These are phyloP conservation scores for Hanseniaspora taiwanica DNA, from an alignment of 805 yeast genomes.

Conservation along the genomic window DNA sequence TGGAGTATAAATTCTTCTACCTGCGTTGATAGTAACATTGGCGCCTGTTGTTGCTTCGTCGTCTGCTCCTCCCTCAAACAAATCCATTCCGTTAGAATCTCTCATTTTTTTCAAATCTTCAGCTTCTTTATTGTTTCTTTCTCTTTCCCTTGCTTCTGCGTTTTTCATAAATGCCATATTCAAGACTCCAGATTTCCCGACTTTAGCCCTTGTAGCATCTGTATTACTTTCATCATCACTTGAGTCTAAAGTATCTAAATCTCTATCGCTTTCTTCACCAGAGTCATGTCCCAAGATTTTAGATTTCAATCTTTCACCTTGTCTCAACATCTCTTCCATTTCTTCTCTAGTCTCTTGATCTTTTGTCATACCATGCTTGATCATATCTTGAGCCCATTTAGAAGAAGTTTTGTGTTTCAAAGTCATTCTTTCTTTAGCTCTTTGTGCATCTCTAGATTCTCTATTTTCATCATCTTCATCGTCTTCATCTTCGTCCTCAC, in stretches of 20 bases:
- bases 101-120: slow-evolving; percentile 32
- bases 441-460: slow-evolving; percentile 50
- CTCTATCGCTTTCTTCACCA: slow-evolving; percentile 19
- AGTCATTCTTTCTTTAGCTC: slow-evolving; percentile 89
- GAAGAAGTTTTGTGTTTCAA: slow-evolving; percentile 80
- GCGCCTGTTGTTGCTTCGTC: slow-evolving; percentile 29
- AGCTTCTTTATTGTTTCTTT: slow-evolving; percentile 42
- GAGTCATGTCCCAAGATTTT: slow-evolving; percentile 59
- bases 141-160: slow-evolving; percentile 60
- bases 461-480: slow-evolving; percentile 46
- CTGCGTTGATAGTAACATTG: slow-evolving; percentile 46
- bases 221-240: slow-evolving; percentile 31
- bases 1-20: slow-evolving; percentile 75
- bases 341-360: slow-evolving; percentile 77
- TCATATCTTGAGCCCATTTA: slow-evolving; percentile 84
- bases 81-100: slow-evolving; percentile 31
- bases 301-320: slow-evolving; percentile 63
- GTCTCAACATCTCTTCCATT: slow-evolving; percentile 86
- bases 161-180: slow-evolving; percentile 92
- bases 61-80: slow-evolving; percentile 20
- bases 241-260: slow-evolving; percentile 37
- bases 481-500: slow-evolving; percentile 33
- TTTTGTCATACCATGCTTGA: slow-evolving; percentile 79
- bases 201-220: slow-evolving; percentile 25
- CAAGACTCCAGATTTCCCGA: slow-evolving; percentile 81